A percentile compares a stretch with the other conserved stretches of the same genome.
Conservation (phyloP, 106 monocot genomes). For the Hemerocallis citrina region DNA sequence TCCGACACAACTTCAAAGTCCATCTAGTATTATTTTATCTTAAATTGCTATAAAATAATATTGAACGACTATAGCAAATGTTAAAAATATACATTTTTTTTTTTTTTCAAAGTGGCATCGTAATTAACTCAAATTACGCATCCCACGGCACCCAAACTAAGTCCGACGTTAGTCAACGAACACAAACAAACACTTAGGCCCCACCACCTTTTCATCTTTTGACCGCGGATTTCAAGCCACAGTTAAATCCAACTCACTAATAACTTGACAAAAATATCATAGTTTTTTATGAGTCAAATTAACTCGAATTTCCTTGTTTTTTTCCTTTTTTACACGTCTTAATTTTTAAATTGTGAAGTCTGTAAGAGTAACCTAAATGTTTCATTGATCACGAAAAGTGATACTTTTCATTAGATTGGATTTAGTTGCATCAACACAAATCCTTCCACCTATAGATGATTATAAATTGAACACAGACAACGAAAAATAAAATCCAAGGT, state of each 20-base stretch:
- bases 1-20: too few relatives aligned
- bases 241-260: conserved; percentile 6
- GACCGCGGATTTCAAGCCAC: conserved; percentile 2
- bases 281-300: neutral
- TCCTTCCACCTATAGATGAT: too few relatives aligned
- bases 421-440: too few relatives aligned
- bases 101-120: neutral
- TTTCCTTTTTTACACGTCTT: conserved; percentile 14
- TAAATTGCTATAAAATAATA: too few relatives aligned
- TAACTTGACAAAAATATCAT: neutral
- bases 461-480: too few relatives aligned
- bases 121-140: neutral
- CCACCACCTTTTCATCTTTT: neutral
- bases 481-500: too few relatives aligned
- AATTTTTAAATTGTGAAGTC: neutral
- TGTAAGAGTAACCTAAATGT: too few relatives aligned
- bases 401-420: too few relatives aligned
- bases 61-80: too few relatives aligned
- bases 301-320: neutral
- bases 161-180: conserved; percentile 7
- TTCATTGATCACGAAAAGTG: too few relatives aligned
- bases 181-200: neutral
- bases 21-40: too few relatives aligned
- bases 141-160: neutral
- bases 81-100: too few relatives aligned